phyloP scores from a whole-genome alignment of 352 stramenopile genomes.

The Globisporangium spiculum region DNA sequence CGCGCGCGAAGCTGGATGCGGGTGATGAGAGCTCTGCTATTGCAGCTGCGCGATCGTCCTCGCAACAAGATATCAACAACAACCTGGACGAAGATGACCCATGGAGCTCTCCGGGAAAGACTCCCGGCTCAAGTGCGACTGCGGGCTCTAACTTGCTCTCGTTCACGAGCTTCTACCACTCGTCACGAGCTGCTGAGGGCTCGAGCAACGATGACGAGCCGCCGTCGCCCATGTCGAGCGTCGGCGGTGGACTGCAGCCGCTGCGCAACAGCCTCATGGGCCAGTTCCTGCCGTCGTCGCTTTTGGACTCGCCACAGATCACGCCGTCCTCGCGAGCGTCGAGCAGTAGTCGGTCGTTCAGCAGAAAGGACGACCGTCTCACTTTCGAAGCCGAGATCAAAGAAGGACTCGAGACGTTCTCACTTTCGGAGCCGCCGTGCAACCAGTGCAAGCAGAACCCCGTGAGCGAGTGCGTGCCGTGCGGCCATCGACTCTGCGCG shows the following conservation, averaged over 20 bases:
- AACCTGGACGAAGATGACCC: constrained; percentile 35
- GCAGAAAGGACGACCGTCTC: constrained; percentile 18
- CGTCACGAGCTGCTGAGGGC: constrained; percentile 6
- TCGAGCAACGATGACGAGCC: constrained; percentile 48
- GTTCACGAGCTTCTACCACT: constrained; percentile 70
- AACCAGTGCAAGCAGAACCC: constrained; percentile 18
- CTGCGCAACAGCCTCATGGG: constrained; percentile 72
- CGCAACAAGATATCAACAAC: constrained; percentile 9
- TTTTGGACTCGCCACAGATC: constrained; percentile 80
- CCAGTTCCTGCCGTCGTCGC: constrained; percentile 72
- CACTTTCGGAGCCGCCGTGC: constrained; percentile 22
- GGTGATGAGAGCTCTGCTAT: constrained; percentile 23
- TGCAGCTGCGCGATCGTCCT: constrained; percentile 1
- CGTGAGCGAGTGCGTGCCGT: constrained; percentile 15
- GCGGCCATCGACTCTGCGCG: constrained; percentile 20
- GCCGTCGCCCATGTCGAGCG: constrained; percentile 40
- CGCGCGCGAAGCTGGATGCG: constrained; percentile 27
- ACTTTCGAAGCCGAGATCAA: constrained; percentile 33
- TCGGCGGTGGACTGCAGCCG: constrained; percentile 32
- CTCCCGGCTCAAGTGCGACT: constrained; percentile 21
- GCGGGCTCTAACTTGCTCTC: constrained; percentile 35
- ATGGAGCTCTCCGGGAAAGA: constrained; percentile 42
- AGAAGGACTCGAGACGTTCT: constrained; percentile 32
- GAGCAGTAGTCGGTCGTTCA: constrained; percentile 22
- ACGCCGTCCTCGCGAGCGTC: constrained; percentile 46